Evolutionary conservation across 1,284 basidiomycete genomes (phyloP), one percentile per base, ranked within the genome.

Genomic region (Malassezia restricta): DNA sequence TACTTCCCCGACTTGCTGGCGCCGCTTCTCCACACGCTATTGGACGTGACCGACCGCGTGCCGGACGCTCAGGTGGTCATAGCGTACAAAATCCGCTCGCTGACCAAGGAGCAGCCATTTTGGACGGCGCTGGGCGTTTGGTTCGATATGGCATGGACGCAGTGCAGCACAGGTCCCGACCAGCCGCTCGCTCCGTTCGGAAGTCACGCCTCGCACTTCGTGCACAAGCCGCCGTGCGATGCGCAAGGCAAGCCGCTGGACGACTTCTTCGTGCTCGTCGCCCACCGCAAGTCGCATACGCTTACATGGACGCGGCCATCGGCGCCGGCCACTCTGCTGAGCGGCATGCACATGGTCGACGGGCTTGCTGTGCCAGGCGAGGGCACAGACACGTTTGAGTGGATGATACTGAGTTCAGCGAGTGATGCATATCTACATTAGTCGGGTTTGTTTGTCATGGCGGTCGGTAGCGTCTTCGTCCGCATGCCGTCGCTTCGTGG

Each of bases 91-190:
- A 76, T 86, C 39, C 82, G 86, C 32, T 86, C 84, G 56, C 76
- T 87, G 37, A 59, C 78, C 2, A 87, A 86, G 63, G 87, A 89
- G 67, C 77, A 81, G 1, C 77, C 82, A 0, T 90, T 89, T 71
- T 89, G 86, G 86, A 76, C 78, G 9, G 82, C 83, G 0, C 84
- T 90, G 59, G 85, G 86, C 14, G 73, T 83, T 1, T 90, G 85
- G 86, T 90, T 88, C 74, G 70, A 77, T 7, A 85, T 83, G 57
- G 67, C 75, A 40, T 82, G 84, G 1, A 81, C 87, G 3, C 47
- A 59, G 40, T 66, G 62, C 46, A 50, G 51, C 9, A 32, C 32
- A 3, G n/a, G 28, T 8, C 17, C 43, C 7, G 32, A 38, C 9
- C 28, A 53, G 47, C 30, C 40, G 15, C 37, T 17, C 30, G 27